Percentiles rank a stretch among this genome's conserved stretches.
Conservation (phyloP, 352 stramenopile species). For the Phytophthora kernoviae region DNA sequence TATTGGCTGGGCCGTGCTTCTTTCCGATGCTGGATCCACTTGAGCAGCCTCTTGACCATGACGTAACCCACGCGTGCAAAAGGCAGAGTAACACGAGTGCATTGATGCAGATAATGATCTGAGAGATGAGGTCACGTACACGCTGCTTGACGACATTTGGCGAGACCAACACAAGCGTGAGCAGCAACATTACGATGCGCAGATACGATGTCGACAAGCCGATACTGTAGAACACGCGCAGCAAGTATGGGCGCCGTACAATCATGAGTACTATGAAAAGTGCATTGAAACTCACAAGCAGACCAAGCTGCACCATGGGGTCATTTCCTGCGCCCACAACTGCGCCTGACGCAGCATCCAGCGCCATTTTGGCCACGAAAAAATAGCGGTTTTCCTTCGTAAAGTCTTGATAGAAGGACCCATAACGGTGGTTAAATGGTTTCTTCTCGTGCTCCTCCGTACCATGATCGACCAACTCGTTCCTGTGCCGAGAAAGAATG, state of each 20-base stretch:
- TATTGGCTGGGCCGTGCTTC: conserved; percentile 5
- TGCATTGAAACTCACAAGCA: conserved; percentile 48
- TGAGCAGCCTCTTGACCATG: conserved; percentile 16
- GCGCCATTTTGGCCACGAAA: conserved; percentile 49
- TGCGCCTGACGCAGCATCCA: conserved; percentile 47
- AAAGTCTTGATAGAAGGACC: conserved; percentile 58
- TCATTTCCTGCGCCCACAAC: conserved; percentile 42
- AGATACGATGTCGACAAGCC: conserved; percentile 43
- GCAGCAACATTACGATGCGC: conserved; percentile 47
- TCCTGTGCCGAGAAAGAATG: conserved; percentile 42
- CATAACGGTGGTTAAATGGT: conserved; percentile 49
- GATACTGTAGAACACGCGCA: conserved; percentile 47
- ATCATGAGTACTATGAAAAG: conserved; percentile 44
- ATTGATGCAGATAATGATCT: conserved; percentile 53
- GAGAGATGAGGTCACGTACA: conserved; percentile 42
- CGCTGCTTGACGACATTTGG: conserved; percentile 43
- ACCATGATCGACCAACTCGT: conserved; percentile 46
- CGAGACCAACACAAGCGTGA: conserved; percentile 45
- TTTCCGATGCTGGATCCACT: conserved; percentile 25
- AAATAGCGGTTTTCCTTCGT: conserved; percentile 55
- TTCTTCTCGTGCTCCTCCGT: conserved; percentile 44
- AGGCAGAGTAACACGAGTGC: conserved; percentile 47
- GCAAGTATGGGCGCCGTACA: conserved; percentile 44
- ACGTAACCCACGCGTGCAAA: conserved; percentile 49
- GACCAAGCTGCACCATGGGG: conserved; percentile 42